Base-by-base conservation (phyloP, 352 stramenopile species). In the Phytophthora europaea region DNA sequence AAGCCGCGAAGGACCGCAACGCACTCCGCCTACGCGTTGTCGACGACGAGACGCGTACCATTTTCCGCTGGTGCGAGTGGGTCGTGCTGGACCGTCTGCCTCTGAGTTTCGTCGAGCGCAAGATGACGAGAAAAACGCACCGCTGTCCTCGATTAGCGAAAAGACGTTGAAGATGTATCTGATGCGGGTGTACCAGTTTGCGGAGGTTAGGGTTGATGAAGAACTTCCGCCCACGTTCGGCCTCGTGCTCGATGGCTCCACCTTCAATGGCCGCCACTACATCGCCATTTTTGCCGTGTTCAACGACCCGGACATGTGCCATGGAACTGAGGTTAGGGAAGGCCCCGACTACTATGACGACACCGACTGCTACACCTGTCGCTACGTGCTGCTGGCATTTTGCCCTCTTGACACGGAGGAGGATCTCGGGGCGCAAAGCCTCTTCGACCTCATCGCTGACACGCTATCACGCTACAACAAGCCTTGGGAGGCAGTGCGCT, bases 271-370 rank as follows among this genome's bases (percentile, higher is more conserved):
- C 10, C 60, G 70, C 20, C 55, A 73, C 59, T 77, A 56, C 34
- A 61, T 70, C 18, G 70, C 59, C 1, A 67, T 74, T 62, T 74
- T 78, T 22, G 65, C 60, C 31, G 65, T 78, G 16, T 74, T 67
- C 43, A 34, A 73, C 26, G 57, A 63, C 10, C 34, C 61, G 12
- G 28, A 48, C 13, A 40, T 51, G 36, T 36, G 31, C 53, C 18
- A 7, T 23, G 26, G 33, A 28, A 45, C 22, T n/a, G 28, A 34
- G 7, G 50, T 51, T 52, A 34, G 38, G 20, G 47, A 26, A 16
- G 12, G 20, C 6, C 47, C 50, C 22, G 64, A 73, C 23, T 73
- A 70, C 48, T 68, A 65, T n/a, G 65, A 77, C n/a, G 64, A 73
- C 53, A 43, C 62, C 3, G 50, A 78, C 23, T 78, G 71, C 34